Percentiles rank a stretch among this genome's conserved stretches.
Conservation (phyloP, 1,284 basidiomycete genomes). For the Trichosporon asahii region DNA sequence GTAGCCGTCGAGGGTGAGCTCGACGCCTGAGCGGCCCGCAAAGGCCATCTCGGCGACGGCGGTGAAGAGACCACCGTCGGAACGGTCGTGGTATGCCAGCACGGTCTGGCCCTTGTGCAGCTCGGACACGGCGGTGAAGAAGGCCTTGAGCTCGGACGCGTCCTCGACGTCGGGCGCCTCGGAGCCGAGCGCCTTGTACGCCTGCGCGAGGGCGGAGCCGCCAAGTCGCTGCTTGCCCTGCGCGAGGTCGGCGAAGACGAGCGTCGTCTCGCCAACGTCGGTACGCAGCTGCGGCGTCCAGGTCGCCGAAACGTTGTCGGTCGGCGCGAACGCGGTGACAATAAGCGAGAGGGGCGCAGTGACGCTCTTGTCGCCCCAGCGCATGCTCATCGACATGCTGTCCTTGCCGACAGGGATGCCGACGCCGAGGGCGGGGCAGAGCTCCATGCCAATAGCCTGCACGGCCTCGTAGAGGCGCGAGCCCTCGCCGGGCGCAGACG, state of each 20-base stretch:
- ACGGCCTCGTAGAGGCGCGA: slow-evolving; percentile 89
- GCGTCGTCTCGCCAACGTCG: slow-evolving; percentile 60
- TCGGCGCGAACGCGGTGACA: slow-evolving; percentile 90
- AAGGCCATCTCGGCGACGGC: slow-evolving; percentile 95
- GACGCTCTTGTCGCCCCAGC: slow-evolving; percentile 72
- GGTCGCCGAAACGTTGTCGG: slow-evolving; percentile 71
- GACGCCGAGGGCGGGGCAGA: slow-evolving; percentile 91
- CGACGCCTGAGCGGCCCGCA: slow-evolving; percentile 76
- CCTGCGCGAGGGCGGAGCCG: slow-evolving; percentile 92
- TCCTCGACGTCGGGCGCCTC: slow-evolving; percentile 86
- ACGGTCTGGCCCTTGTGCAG: slow-evolving; percentile 66
- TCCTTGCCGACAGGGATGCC: slow-evolving; percentile 98
- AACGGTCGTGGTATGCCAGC: slow-evolving; percentile 95
- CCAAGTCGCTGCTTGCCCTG: slow-evolving; percentile 79
- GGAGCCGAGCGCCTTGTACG: slow-evolving; percentile 78
- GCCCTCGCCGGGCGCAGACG: slow-evolving; percentile 85
- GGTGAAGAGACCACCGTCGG: slow-evolving; percentile 91
- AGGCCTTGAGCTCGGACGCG: slow-evolving; percentile 68
- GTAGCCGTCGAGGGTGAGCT: slow-evolving; percentile 54
- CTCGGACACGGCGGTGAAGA: slow-evolving; percentile 71
- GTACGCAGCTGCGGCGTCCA: slow-evolving; percentile 89
- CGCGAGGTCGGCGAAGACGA: slow-evolving; percentile 89
- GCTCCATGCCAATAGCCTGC: slow-evolving; percentile 83
- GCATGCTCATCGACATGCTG: slow-evolving; percentile 99
- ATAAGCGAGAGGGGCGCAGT: slow-evolving; percentile 88